phyloP scores from a whole-genome alignment of 768 basidiomycete species.

The Clathrus columnatus region DNA sequence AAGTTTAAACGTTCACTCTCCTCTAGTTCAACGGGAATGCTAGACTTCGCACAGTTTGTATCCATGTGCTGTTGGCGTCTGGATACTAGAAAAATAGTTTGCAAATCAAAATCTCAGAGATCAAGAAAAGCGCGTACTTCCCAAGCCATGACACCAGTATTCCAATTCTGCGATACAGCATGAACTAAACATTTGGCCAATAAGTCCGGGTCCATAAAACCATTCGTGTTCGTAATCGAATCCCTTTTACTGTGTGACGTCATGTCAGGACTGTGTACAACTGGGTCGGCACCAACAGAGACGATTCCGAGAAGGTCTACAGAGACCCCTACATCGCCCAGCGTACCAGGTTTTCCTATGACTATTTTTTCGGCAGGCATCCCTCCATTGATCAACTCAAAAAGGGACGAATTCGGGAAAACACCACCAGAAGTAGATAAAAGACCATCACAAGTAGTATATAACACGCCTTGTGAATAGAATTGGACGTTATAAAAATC shows the following conservation, averaged over 20 bases:
- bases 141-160: slow-evolving; percentile 28
- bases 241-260: not conserved
- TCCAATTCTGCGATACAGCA: slow-evolving; percentile 26
- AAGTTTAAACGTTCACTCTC: too few species aligned
- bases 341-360: slow-evolving; percentile 25
- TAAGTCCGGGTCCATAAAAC: slow-evolving; percentile 22
- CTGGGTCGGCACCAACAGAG: not conserved
- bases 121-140: not conserved
- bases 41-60: slow-evolving; percentile 27
- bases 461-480: slow-evolving; percentile 9
- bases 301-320: not conserved
- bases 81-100: slow-evolving; percentile 32
- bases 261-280: not conserved
- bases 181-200: slow-evolving; percentile 22
- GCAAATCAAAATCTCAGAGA: not conserved
- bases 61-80: slow-evolving; percentile 32
- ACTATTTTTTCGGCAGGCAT: slow-evolving; percentile 28
- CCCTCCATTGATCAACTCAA: slow-evolving; percentile 24
- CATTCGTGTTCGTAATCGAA: slow-evolving; percentile 16
- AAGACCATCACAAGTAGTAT: slow-evolving; percentile 14
- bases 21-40: slow-evolving; percentile 26
- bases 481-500: slow-evolving; percentile 15
- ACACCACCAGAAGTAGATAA: slow-evolving; percentile 18
- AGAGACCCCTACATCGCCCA: not conserved
- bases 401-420: slow-evolving; percentile 25